phyloP scores from a whole-genome alignment of 2,329 filamentous ascomycete species.

The Pestalotiopsis sp. region DNA sequence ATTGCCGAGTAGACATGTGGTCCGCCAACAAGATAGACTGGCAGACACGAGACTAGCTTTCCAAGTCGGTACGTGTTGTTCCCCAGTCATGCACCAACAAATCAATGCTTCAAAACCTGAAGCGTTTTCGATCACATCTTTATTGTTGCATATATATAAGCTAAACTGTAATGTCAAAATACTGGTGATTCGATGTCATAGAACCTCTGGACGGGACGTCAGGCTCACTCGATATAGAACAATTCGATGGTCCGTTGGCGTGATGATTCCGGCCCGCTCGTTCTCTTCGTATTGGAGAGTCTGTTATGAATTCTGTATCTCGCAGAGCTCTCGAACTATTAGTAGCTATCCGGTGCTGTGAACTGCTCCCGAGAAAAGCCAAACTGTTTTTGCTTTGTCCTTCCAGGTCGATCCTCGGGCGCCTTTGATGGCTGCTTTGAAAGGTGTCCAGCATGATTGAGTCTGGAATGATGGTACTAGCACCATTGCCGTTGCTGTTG shows the following conservation, averaged over 20 bases:
- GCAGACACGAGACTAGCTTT: too few relatives aligned
- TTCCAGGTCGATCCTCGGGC: neutral
- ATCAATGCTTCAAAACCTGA: neutral
- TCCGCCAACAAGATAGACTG: too few relatives aligned
- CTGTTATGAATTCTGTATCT: neutral
- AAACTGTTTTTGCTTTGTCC: neutral
- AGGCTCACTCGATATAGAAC: neutral
- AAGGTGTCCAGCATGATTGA: constrained; percentile 3
- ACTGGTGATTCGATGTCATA: neutral
- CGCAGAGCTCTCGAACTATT: neutral
- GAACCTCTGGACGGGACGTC: neutral
- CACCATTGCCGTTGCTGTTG: neutral
- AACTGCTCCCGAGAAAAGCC: neutral
- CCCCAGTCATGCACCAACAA: too few relatives aligned
- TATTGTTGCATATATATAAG: neutral
- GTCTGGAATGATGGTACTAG: neutral
- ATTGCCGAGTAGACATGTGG: too few relatives aligned
- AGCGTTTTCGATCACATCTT: neutral
- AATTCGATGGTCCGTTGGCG: neutral
- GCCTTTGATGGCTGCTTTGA: neutral
- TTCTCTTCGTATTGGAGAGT: neutral
- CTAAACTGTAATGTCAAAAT: neutral
- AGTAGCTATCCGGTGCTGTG: neutral
- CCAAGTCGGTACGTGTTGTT: too few relatives aligned
- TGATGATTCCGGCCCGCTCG: too few relatives aligned